Evolutionary conservation across 2,329 filamentous ascomycete genomes (phyloP), one percentile per base, ranked within the genome.

Genomic region (Scopulariopsis brevicaulis): DNA sequence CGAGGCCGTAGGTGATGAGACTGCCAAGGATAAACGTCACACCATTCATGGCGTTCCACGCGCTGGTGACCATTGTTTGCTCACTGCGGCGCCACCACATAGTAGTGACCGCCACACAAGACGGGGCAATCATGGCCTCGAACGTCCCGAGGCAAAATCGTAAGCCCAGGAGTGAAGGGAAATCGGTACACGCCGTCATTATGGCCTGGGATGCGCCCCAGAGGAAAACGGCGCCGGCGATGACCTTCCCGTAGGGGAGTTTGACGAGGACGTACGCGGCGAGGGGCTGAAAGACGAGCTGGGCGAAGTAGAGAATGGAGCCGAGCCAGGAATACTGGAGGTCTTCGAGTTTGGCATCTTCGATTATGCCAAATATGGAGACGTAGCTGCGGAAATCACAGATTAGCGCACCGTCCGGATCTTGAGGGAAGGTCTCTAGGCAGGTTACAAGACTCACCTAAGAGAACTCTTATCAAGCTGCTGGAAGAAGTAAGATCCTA

Each of bases 351-450:
- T 76, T 65, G 0, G 82, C 78, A 64, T 84, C 80, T 56, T 83
- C 71, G 35, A 82, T 77, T 12, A 87, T 72, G 2, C 83, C 83
- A 62, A 86, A 86, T 12, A 86, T 79, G 0, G 82, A 84, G 2
- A 81, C 81, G 63, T 85, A 86, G 2, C 53, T 55, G 53, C 14
- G 20, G 25, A 2, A 35, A 28, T 5, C 8, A 11, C 10, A 4
- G 18, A 22, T 53, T 32, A 32, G 11, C 15, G 25, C 10, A 48
- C 22, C 4, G n/a, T 48, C 3, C n/a, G 43, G 20, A 22, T n/a
- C 3, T 8, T 20, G 4, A 48, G 22, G 10, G 20, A 48, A n/a
- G 40, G 40, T 12, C 4, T 20, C n/a, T n/a, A 10, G 8, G 14
- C 22, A 48, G n/a, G 43, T 11, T 24, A 22, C 4, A n/a, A 12